Percentiles rank a stretch among this genome's conserved stretches.
These are phyloP conservation scores for Hamigera avellanea DNA, from an alignment of 495 filamentous ascomycete genomes.

Conservation along the genomic window DNA sequence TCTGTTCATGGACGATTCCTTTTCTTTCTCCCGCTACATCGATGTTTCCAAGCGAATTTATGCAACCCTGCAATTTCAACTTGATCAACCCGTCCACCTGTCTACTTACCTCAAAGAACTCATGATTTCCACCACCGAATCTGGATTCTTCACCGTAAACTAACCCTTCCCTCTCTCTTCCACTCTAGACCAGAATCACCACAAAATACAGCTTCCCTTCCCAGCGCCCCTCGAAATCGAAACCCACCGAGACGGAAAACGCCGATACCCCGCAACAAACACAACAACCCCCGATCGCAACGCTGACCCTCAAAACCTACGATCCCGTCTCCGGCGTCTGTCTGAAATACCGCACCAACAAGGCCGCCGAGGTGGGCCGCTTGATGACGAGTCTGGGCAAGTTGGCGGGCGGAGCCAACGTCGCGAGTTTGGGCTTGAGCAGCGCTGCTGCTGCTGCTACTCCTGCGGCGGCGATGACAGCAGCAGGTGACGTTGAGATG, in stretches of 20 bases:
- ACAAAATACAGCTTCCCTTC: slow-evolving; percentile 68
- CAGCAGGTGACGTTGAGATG: slow-evolving; percentile 25
- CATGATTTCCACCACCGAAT: too few relatives aligned
- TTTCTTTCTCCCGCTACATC: too few relatives aligned
- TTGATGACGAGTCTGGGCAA: slow-evolving; percentile 63
- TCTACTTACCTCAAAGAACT: too few relatives aligned
- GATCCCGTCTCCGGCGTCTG: slow-evolving; percentile 70
- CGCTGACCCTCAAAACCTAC: slow-evolving; percentile 78
- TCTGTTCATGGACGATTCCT: slow-evolving; percentile 3
- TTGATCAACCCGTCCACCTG: too few relatives aligned
- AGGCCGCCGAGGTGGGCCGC: slow-evolving; percentile 78
- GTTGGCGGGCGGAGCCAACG: slow-evolving; percentile 45
- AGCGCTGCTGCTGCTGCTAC: slow-evolving; percentile 14
- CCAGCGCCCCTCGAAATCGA: slow-evolving; percentile 18
- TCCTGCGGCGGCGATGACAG: slow-evolving; percentile 12
- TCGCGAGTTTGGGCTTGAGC: slow-evolving; percentile 46
- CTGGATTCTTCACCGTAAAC: too few relatives aligned
- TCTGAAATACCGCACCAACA: slow-evolving; percentile 84
- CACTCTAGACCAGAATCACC: slow-evolving; percentile 60
- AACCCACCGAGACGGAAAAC: slow-evolving; percentile 5
- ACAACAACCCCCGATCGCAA: slow-evolving; percentile 36
- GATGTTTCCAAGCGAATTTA: too few relatives aligned
- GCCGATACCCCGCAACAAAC: neutral
- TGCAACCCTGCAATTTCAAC: too few relatives aligned
- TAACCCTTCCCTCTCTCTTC: too few relatives aligned